These are phyloP conservation scores for Verbena officinalis DNA, from an alignment of 257 asterid species.

Conservation along the genomic window DNA sequence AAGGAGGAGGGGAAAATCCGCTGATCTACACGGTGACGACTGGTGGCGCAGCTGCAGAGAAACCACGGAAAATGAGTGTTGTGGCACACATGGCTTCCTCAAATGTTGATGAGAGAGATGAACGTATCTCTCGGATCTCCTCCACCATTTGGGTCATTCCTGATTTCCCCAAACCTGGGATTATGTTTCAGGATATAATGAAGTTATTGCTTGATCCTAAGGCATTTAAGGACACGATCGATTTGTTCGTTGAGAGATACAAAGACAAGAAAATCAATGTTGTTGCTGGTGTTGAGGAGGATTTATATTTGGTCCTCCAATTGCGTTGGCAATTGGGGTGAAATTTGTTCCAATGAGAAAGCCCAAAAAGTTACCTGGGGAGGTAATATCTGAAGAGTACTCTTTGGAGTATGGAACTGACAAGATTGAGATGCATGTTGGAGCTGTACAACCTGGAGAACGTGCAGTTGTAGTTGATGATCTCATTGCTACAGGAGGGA, in stretches of 20 bases:
- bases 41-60: constrained; percentile 30
- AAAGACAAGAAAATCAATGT: constrained; percentile 63
- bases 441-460: constrained; percentile 91
- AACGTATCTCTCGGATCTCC: constrained; percentile 71
- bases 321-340: constrained; percentile 93
- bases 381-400: constrained; percentile 94
- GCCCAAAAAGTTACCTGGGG: constrained; percentile 90
- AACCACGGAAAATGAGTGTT: constrained; percentile 25
- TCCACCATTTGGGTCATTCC: constrained; percentile 82
- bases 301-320: constrained; percentile 96
- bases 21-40: constrained; percentile 33
- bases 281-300: constrained; percentile 94
- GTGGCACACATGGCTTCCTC: constrained; percentile 49
- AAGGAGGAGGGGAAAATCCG: constrained; percentile 24
- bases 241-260: constrained; percentile 91
- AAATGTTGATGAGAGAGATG: constrained; percentile 38
- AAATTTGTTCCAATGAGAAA: constrained; percentile 94
- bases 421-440: constrained; percentile 93
- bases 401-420: constrained; percentile 95
- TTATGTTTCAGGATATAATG: constrained; percentile 90
- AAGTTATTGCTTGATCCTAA: constrained; percentile 82
- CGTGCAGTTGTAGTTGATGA: constrained; percentile 85
- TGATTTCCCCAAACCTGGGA: constrained; percentile 94
- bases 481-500: constrained; percentile 96
- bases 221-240: constrained; percentile 89